Evolutionary conservation across 352 stramenopile species (phyloP).

Genomic region (Globisporangium okanoganense): DNA sequence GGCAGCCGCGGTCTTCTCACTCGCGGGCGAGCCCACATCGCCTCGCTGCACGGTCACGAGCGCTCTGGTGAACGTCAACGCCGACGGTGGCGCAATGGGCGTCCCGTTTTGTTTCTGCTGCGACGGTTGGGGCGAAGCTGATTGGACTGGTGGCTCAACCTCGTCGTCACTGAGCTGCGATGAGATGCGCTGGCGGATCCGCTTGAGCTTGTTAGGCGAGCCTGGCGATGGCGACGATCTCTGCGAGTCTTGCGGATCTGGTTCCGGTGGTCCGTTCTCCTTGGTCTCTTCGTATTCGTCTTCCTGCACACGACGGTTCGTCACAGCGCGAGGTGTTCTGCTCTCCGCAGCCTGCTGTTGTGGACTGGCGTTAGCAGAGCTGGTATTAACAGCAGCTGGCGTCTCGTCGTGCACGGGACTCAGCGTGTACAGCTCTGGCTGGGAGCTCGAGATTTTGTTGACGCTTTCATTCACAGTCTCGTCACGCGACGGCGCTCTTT

Average conservation of each 20-base stretch:
- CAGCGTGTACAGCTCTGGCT: constrained; percentile 2
- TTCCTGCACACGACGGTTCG: neutral
- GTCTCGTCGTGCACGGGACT: neutral
- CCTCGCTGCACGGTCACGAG: neutral
- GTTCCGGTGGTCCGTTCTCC: constrained; percentile 1
- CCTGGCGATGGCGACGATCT: neutral
- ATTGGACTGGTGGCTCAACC: neutral
- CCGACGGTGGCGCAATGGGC: neutral
- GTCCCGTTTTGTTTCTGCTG: neutral
- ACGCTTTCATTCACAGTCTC: neutral
- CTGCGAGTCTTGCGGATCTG: neutral
- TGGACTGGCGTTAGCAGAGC: neutral
- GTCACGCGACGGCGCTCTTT: neutral
- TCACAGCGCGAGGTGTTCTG: neutral
- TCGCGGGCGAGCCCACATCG: neutral
- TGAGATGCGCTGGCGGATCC: neutral
- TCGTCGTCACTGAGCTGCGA: constrained; percentile 2
- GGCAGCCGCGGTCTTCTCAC: neutral
- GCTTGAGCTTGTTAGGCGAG: constrained; percentile 5
- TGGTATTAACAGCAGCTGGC: neutral
- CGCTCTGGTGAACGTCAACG: neutral
- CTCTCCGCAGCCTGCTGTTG: neutral
- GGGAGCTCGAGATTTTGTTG: neutral
- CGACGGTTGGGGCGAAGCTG: neutral
- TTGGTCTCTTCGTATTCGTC: constrained; percentile 11